These are phyloP conservation scores for Haplographium delicatum DNA, from an alignment of 495 filamentous ascomycete genomes.

Conservation along the genomic window DNA sequence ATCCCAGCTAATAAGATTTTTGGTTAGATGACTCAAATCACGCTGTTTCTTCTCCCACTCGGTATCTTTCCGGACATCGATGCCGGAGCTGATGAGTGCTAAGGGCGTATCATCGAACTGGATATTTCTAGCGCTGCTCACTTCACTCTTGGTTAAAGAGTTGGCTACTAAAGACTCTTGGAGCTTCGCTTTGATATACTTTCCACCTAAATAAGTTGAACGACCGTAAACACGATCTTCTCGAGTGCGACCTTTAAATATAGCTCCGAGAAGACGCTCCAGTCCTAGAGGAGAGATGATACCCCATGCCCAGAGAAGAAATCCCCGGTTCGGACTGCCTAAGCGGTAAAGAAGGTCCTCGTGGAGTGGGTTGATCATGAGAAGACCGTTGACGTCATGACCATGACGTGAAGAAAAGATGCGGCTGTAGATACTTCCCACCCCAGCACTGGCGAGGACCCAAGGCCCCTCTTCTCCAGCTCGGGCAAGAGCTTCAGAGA, in stretches of 20 bases:
- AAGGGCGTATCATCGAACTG: constrained; percentile 68
- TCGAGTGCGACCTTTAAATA: constrained; percentile 73
- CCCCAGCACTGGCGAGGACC: constrained; percentile 59
- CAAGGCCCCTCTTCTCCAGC: constrained; percentile 84
- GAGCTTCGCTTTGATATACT: constrained; percentile 79
- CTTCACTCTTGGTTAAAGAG: constrained; percentile 75
- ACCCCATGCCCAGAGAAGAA: constrained; percentile 79
- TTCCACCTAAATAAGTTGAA: constrained; percentile 70
- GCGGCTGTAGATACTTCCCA: constrained; percentile 80
- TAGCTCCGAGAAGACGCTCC: constrained; percentile 67
- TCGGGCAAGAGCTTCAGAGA: constrained; percentile 75
- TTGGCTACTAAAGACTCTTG: constrained; percentile 89
- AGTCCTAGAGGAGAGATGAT: constrained; percentile 80
- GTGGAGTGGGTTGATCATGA: constrained; percentile 83
- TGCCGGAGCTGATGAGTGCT: constrained; percentile 76
- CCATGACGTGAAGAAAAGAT: constrained; percentile 82
- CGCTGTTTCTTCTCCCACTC: constrained; percentile 78
- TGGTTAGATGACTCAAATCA: constrained; percentile 73
- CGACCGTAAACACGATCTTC: constrained; percentile 80
- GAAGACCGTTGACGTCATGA: constrained; percentile 63
- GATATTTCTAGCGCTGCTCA: constrained; percentile 68
- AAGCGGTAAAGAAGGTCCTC: constrained; percentile 72
- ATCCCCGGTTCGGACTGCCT: constrained; percentile 64
- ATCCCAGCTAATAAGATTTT: constrained; percentile 77
- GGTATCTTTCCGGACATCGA: constrained; percentile 44